Conservation (phyloP, 208 protist species). For the Leishmania amazonensis region DNA sequence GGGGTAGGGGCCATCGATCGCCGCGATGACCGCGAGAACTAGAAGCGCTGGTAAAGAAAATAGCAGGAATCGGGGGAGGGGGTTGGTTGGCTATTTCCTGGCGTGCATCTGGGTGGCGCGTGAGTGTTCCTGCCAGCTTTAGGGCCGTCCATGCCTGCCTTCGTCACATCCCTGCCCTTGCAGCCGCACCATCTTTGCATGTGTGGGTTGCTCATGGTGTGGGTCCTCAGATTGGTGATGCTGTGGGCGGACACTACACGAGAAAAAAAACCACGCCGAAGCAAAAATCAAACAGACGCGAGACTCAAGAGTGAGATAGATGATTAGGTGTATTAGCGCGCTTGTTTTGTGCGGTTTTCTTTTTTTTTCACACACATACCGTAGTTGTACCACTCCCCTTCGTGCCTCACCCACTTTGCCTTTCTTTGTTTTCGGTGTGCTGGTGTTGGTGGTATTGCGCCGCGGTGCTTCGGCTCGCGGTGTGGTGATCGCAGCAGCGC, state of each 20-base stretch:
- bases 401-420: neutral
- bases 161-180: neutral
- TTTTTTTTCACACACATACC: neutral
- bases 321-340: conserved; percentile 3
- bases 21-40: conserved; percentile 26
- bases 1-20: conserved; percentile 37
- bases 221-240: neutral
- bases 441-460: neutral
- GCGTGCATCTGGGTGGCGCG: neutral
- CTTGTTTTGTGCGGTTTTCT: conserved; percentile 16
- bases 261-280: neutral
- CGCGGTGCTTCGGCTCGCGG: neutral
- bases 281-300: neutral
- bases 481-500: neutral
- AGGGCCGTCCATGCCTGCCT: neutral
- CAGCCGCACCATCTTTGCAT: neutral
- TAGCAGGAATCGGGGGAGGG: neutral
- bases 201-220: neutral
- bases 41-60: conserved; percentile 4
- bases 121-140: neutral
- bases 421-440: conserved; percentile 5
- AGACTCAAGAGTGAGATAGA: neutral
- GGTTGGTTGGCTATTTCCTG: neutral
- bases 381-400: neutral
- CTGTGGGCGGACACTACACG: neutral